Evolutionary conservation across 495 filamentous ascomycete species (phyloP), one percentile per base, ranked within the genome.

Genomic region (Clavariopsis aquatica): DNA sequence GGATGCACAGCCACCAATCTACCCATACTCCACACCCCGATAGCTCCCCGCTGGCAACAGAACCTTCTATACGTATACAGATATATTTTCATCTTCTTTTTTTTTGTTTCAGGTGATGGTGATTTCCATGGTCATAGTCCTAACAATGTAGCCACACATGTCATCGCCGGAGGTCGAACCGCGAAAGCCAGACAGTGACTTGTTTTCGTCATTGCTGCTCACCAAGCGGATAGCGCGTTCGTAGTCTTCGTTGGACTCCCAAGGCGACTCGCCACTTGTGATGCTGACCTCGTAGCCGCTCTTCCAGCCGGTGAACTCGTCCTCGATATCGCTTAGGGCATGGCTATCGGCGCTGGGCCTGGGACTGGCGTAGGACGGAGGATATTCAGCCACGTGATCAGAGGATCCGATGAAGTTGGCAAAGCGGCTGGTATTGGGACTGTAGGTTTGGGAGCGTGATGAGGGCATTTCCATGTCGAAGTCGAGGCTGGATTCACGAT

Each of bases 201-300:
- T n/a, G n/a, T n/a, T n/a, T n/a, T n/a, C n/a, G n/a, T n/a, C n/a
- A n/a, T n/a, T n/a, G n/a, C n/a, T n/a, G n/a, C n/a, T n/a, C n/a
- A n/a, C n/a, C n/a, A n/a, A n/a, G n/a, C n/a, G n/a, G n/a, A n/a
- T n/a, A n/a, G n/a, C n/a, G n/a, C n/a, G n/a, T n/a, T n/a, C n/a
- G n/a, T n/a, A n/a, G n/a, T n/a, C n/a, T n/a, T n/a, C n/a, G n/a
- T n/a, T n/a, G n/a, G n/a, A n/a, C 28, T 47, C 55, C 36, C 13
- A 27, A 1, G 17, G n/a, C 12, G 24, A 9, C 20, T 57, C 36
- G 22, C 55, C 55, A 7, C 24, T 24, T 15, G 41, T 49, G n/a
- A 58, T 49, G 26, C 23, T 58, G 26, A 58, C 55, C 4, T 19
- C 55, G 23, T 58, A 58, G 17, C 55, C 55, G 23, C 22, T 27